These are phyloP conservation scores for Marasmius tenuissimus DNA, from an alignment of 1,284 basidiomycete species.

Conservation along the genomic window DNA sequence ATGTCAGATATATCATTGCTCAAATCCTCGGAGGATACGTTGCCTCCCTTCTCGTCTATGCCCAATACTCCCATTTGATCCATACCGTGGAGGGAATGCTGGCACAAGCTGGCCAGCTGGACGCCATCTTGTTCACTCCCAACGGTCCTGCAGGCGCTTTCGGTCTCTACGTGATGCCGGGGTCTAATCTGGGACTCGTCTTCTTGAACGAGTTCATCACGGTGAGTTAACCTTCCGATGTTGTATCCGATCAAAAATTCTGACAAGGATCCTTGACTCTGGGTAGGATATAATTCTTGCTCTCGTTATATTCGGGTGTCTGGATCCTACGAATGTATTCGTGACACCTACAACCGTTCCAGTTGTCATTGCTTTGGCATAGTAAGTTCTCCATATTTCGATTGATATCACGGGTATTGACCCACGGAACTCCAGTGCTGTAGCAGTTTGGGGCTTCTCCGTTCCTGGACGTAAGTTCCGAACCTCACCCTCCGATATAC, in stretches of 20 bases:
- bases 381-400: conserved; percentile 36
- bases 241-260: neutral
- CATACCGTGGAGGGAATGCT: neutral
- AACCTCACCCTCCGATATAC: neutral
- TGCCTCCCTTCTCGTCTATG: conserved; percentile 3
- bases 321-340: conserved; percentile 64
- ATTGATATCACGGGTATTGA: neutral
- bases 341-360: conserved; percentile 54
- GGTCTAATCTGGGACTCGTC: conserved; percentile 48
- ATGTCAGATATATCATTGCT: neutral
- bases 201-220: conserved; percentile 69
- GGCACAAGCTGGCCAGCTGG: neutral
- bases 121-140: conserved; percentile 47
- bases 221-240: conserved; percentile 34
- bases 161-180: conserved; percentile 49
- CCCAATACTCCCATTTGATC: conserved; percentile 1
- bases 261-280: conserved; percentile 4
- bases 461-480: conserved; percentile 44
- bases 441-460: conserved; percentile 61
- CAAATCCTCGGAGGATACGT: conserved; percentile 1
- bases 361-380: conserved; percentile 53
- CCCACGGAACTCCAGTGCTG: conserved; percentile 33
- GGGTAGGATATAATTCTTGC: conserved; percentile 65
- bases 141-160: conserved; percentile 66
- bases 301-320: conserved; percentile 52